These are phyloP conservation scores for Diplosphaera chodatii DNA, from an alignment of 139 green algal species.

Conservation along the genomic window DNA sequence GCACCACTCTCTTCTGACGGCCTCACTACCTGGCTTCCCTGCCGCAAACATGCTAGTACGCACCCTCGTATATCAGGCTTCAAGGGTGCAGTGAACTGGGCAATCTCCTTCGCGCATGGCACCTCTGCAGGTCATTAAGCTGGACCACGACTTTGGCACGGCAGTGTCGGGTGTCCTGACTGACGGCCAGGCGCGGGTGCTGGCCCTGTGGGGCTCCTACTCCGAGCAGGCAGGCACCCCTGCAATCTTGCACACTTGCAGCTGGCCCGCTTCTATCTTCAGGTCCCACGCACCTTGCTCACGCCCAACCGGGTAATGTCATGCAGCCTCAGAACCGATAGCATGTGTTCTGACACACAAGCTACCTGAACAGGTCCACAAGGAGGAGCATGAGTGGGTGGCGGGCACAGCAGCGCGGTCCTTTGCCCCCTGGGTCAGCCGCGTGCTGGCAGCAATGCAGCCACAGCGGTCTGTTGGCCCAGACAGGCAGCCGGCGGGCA, in stretches of 20 bases:
- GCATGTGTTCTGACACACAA: no score
- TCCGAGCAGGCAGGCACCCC: constrained; percentile 51
- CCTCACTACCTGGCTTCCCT: no score
- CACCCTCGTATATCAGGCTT: no score
- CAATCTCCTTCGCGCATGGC: no score
- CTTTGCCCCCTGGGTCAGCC: constrained; percentile 56
- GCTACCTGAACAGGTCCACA: constrained; percentile 44
- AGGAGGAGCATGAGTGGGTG: constrained; percentile 65
- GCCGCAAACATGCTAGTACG: no score
- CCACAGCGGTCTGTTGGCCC: neutral
- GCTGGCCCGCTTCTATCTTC: no score
- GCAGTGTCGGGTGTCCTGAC: constrained; percentile 75
- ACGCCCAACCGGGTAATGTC: no score
- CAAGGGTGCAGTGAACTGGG: no score
- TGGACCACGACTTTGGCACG: constrained; percentile 90
- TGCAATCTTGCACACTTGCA: no score
- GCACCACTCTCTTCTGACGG: no score
- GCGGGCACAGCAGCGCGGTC: constrained; percentile 53
- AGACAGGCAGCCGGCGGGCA: neutral
- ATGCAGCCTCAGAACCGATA: no score
- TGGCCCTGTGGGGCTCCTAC: constrained; percentile 76
- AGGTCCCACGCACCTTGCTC: no score
- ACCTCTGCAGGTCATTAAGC: constrained; percentile 60
- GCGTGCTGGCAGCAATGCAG: constrained; percentile 25
- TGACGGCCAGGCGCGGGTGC: constrained; percentile 55